Conservation (phyloP, 306 rosid genomes). For the Acacia crassicarpa region DNA sequence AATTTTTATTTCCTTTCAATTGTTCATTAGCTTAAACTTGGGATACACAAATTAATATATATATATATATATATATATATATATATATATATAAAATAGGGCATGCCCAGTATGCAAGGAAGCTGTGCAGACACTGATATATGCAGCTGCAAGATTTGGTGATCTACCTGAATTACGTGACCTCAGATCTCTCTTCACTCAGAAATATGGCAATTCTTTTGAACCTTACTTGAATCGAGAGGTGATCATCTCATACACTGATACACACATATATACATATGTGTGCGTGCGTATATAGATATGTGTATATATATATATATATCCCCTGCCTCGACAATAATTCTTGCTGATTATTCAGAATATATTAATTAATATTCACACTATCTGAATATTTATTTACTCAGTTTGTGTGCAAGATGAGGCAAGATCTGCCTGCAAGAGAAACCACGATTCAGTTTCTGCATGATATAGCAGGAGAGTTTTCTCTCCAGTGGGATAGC, state of each 20-base stretch:
- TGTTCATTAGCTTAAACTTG: no score
- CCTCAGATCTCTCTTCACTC: conserved; percentile 55
- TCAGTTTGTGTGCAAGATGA: conserved; percentile 63
- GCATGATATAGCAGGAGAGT: conserved; percentile 68
- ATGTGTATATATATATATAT: neutral
- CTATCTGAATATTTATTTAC: neutral
- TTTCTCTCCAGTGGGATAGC: conserved; percentile 67
- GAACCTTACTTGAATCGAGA: conserved; percentile 52
- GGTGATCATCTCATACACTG: conserved; percentile 36
- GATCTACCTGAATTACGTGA: conserved; percentile 80
- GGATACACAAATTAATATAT: neutral
- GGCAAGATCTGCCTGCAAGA: conserved; percentile 39
- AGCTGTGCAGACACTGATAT: conserved; percentile 67
- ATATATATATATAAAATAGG: conserved; percentile 26
- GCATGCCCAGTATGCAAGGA: conserved; percentile 93
- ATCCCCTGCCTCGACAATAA: neutral
- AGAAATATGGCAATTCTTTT: conserved; percentile 60
- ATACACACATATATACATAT: neutral
- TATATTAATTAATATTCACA: neutral
- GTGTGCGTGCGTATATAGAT: no score
- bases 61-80: no score
- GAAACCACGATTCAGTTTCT: conserved; percentile 65
- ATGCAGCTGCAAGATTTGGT: conserved; percentile 71
- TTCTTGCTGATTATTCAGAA: neutral
- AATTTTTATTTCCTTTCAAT: no score